A percentile compares a stretch with the other conserved stretches of the same genome.
Evolutionary conservation across 768 basidiomycete genomes (phyloP).

Genomic region (Suillus paluster): DNA sequence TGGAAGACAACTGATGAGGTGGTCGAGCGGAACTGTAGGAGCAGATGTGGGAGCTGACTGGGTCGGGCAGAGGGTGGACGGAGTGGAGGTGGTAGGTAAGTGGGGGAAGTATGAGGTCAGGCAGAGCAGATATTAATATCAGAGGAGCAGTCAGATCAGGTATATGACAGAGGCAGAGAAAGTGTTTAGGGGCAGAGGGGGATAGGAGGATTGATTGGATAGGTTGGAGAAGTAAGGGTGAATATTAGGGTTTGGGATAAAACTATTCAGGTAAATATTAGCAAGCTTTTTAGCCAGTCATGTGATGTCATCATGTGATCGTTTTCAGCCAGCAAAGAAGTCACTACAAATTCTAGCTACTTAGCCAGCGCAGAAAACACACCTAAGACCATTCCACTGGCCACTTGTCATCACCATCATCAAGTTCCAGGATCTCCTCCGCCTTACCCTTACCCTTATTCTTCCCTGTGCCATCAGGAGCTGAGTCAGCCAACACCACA

Average conservation of each 20-base stretch:
- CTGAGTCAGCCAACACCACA: slow-evolving; percentile 1
- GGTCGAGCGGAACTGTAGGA: no score
- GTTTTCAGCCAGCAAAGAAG: background rate
- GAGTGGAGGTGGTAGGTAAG: no score
- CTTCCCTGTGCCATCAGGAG: background rate
- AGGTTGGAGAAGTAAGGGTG: no score
- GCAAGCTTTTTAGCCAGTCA: background rate
- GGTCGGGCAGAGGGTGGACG: no score
- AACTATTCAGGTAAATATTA: background rate
- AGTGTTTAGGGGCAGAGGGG: no score
- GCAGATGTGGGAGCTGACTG: no score
- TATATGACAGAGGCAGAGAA: no score
- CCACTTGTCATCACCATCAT: background rate
- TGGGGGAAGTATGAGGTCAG: no score
- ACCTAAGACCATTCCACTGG: background rate
- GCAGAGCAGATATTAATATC: no score
- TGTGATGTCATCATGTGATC: background rate
- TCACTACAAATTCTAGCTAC: background rate
- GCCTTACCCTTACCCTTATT: background rate
- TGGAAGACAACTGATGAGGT: no score
- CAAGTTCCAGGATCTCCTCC: background rate
- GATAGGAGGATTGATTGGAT: no score
- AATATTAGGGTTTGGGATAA: background rate
- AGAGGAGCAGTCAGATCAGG: no score
- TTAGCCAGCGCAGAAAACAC: background rate